phyloP scores from a whole-genome alignment of 345 rosid species.

The Eutrema yunnanense region DNA sequence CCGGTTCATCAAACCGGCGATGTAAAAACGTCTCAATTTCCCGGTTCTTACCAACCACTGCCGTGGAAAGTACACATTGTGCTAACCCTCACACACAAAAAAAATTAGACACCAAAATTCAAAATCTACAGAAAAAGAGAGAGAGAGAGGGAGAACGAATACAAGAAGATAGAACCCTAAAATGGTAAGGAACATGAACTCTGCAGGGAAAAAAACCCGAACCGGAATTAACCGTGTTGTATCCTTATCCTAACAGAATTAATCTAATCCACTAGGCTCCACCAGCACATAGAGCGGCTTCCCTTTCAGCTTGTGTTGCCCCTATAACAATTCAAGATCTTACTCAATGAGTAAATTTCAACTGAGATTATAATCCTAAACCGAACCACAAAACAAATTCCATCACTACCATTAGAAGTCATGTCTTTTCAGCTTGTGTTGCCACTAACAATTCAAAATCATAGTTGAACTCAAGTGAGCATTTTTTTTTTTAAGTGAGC shows the following conservation, averaged over 20 bases:
- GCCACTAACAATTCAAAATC: conserved; percentile 34
- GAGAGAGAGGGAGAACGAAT: neutral
- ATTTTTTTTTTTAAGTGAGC: no score
- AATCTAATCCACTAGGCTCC: conserved; percentile 57
- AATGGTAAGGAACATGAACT: neutral
- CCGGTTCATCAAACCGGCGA: neutral
- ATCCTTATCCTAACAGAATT: conserved; percentile 33
- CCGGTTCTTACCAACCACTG: conserved; percentile 11
- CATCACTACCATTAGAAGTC: neutral
- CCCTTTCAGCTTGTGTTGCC: conserved; percentile 61
- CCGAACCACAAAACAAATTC: neutral
- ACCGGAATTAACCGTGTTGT: conserved; percentile 12
- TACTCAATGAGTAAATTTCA: neutral
- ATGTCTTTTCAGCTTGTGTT: conserved; percentile 41
- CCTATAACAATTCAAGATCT: conserved; percentile 31
- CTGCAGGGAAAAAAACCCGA: neutral
- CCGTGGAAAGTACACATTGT: conserved; percentile 10
- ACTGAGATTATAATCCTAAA: neutral
- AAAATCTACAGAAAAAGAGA: neutral
- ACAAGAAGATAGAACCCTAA: neutral
- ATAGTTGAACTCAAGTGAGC: no score
- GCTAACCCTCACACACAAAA: conserved; percentile 2
- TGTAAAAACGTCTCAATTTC: neutral
- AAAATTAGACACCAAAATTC: conserved; percentile 5
- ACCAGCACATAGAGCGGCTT: conserved; percentile 67